Conservation (phyloP, 768 basidiomycete species). For the Amanita phalloides region DNA sequence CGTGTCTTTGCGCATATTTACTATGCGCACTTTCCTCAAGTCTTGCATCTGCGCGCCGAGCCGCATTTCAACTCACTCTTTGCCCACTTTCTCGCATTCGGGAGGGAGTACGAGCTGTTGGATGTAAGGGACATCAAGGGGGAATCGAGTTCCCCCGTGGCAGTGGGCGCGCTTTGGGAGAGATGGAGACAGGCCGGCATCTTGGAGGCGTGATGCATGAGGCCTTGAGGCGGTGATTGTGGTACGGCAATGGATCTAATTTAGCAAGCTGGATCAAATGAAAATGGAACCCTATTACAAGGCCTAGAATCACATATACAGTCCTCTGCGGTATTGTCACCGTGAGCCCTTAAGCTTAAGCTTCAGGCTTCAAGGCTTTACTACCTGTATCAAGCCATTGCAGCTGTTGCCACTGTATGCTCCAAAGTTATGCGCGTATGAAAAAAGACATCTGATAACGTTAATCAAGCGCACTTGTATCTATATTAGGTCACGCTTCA, state of each 20-base stretch:
- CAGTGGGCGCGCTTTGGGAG: conserved; percentile 75
- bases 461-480: background rate
- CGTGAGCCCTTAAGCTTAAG: too few species aligned
- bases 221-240: background rate
- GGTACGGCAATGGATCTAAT: background rate
- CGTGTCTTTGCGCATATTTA: conserved; percentile 97
- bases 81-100: conserved; percentile 96
- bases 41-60: conserved; percentile 88
- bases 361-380: too few species aligned
- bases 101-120: conserved; percentile 84
- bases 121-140: conserved; percentile 85
- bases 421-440: too few species aligned
- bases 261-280: background rate
- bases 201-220: conserved; percentile 28
- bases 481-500: too few species aligned
- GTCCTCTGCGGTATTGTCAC: too few species aligned
- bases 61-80: conserved; percentile 96
- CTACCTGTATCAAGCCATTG: too few species aligned
- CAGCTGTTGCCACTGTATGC: too few species aligned
- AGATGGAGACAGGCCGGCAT: conserved; percentile 85
- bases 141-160: conserved; percentile 45
- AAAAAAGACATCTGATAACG: too few species aligned
- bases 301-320: too few species aligned
- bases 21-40: conserved; percentile 84
- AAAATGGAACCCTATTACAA: background rate